A percentile compares a stretch with the other conserved stretches of the same genome.
Evolutionary conservation across 768 basidiomycete species (phyloP).

Genomic region (Auricularia sp.): DNA sequence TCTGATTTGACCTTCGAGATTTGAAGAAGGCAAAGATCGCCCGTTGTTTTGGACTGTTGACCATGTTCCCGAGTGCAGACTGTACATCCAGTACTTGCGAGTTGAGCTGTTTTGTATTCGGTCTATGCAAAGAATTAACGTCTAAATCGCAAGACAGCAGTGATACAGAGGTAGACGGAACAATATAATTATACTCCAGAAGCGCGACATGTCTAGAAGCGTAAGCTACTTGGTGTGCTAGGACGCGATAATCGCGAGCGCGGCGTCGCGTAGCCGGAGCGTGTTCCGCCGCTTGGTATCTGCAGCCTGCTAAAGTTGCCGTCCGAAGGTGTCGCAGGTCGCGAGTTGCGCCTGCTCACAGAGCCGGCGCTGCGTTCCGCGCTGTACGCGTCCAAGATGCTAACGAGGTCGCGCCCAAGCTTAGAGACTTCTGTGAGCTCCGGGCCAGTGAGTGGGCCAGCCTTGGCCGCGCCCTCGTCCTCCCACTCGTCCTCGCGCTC

Average conservation of each 20-base stretch:
- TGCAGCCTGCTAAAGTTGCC: conserved; percentile 27
- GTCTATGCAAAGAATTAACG: too few species aligned
- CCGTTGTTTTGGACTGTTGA: too few species aligned
- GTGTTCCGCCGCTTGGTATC: conserved; percentile 20
- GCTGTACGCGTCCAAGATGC: conserved; percentile 60
- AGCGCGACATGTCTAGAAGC: background rate
- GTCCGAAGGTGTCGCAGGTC: conserved; percentile 54
- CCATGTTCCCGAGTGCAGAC: too few species aligned
- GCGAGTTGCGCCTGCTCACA: conserved; percentile 47
- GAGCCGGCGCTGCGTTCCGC: conserved; percentile 50
- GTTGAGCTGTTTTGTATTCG: too few species aligned
- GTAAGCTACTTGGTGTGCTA: conserved; percentile 49
- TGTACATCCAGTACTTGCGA: too few species aligned
- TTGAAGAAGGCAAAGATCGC: too few species aligned
- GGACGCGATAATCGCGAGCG: conserved; percentile 41
- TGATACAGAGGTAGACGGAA: too few species aligned
- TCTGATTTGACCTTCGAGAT: too few species aligned
- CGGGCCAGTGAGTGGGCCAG: conserved; percentile 47
- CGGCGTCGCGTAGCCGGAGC: conserved; percentile 56
- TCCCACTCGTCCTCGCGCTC: conserved; percentile 45
- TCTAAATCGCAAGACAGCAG: too few species aligned
- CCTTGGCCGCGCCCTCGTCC: conserved; percentile 32
- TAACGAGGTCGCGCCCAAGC: conserved; percentile 64
- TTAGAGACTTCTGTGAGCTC: conserved; percentile 71
- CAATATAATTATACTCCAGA: too few species aligned